These are phyloP conservation scores for Choanephora cucurbitarum DNA, from an alignment of 371 early-diverging fungal genomes.

Conservation along the genomic window DNA sequence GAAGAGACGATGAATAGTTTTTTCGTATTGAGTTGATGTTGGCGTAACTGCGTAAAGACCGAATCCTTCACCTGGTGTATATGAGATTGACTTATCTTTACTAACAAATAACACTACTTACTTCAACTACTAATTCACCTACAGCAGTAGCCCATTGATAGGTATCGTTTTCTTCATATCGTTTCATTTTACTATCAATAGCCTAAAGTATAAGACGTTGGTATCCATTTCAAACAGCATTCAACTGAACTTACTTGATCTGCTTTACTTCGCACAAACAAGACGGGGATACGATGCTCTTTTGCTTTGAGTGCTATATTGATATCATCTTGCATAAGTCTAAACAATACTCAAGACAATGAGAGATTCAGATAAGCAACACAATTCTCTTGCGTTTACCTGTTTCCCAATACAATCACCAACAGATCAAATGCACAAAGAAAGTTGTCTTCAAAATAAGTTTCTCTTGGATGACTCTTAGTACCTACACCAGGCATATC, in stretches of 20 bases:
- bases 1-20: constrained; percentile 48
- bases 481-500: constrained; percentile 57
- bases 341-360: too few species aligned
- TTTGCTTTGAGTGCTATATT: constrained; percentile 40
- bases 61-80: constrained; percentile 39
- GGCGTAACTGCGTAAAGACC: constrained; percentile 38
- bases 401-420: constrained; percentile 47
- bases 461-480: constrained; percentile 37
- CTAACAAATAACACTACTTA: too few species aligned
- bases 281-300: constrained; percentile 35
- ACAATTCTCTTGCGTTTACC: too few species aligned
- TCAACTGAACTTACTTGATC: constrained; percentile 48
- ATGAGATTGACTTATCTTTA: too few species aligned
- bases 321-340: constrained; percentile 30
- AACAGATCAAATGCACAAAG: constrained; percentile 51
- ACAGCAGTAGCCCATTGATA: constrained; percentile 37
- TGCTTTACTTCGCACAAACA: constrained; percentile 50
- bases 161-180: constrained; percentile 21
- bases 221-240: too few species aligned
- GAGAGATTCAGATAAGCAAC: too few species aligned
- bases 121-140: constrained; percentile 42
- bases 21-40: constrained; percentile 32
- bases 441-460: constrained; percentile 52
- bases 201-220: too few species aligned
- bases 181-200: constrained; percentile 34